Percentiles rank a stretch among this genome's conserved stretches.
Evolutionary conservation across 75 land plant genomes (phyloP).

Genomic region (Cunninghamia lanceolata): DNA sequence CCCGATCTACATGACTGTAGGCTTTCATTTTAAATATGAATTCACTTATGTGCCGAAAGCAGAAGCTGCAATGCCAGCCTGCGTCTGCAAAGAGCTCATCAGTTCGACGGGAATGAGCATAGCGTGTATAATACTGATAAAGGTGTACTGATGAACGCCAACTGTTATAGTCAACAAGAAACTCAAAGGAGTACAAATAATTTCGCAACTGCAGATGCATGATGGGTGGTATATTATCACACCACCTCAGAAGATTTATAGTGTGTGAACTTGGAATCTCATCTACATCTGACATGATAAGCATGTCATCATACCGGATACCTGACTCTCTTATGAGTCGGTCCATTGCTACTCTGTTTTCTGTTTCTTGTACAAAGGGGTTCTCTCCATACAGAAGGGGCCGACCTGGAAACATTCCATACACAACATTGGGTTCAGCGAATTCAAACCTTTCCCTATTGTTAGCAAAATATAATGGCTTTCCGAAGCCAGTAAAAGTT

Average conservation of each 20-base stretch:
- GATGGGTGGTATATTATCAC: constrained; percentile 74
- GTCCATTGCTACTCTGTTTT: constrained; percentile 57
- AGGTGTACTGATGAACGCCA: constrained; percentile 75
- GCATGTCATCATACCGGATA: constrained; percentile 56
- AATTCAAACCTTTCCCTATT: constrained; percentile 56
- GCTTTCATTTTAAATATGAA: constrained; percentile 86
- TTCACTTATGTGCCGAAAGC: constrained; percentile 67
- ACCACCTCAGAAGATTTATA: constrained; percentile 65
- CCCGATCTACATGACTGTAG: constrained; percentile 93
- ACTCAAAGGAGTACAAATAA: constrained; percentile 92
- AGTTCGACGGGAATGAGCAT: constrained; percentile 62
- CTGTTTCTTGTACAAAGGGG: constrained; percentile 60
- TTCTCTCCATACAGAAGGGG: constrained; percentile 17
- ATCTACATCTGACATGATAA: constrained; percentile 88
- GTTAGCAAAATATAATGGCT: constrained; percentile 64
- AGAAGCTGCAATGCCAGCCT: constrained; percentile 99
- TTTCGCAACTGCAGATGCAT: constrained; percentile 82
- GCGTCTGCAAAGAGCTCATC: constrained; percentile 76
- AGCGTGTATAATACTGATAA: constrained; percentile 34
- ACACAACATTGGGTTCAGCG: constrained; percentile 46
- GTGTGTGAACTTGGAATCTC: constrained; percentile 87
- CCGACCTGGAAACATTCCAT: constrained; percentile 38
- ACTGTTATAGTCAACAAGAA: constrained; percentile 74
- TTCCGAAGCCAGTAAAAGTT: constrained; percentile 81
- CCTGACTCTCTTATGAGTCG: constrained; percentile 50